Conservation (phyloP, 495 filamentous ascomycete genomes). For the Alectoria sarmentosa region DNA sequence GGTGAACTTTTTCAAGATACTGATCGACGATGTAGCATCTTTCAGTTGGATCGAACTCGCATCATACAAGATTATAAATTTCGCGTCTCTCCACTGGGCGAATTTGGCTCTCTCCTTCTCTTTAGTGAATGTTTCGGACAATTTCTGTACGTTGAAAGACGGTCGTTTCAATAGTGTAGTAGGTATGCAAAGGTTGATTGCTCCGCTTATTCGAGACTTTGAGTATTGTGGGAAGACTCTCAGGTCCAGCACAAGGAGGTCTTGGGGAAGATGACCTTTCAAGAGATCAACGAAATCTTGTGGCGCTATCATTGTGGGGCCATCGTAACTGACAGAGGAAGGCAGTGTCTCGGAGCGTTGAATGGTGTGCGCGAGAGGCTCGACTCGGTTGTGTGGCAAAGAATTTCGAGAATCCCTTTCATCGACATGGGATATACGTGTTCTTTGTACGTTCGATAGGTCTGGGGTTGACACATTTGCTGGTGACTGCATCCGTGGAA, state of each 20-base stretch:
- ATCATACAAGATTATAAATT: constrained; percentile 84
- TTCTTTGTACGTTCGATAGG: constrained; percentile 19
- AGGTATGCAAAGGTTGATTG: constrained; percentile 90
- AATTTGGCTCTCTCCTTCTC: constrained; percentile 68
- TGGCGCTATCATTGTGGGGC: constrained; percentile 50
- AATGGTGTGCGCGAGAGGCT: constrained; percentile 25
- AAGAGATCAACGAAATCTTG: constrained; percentile 61
- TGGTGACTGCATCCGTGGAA: constrained; percentile 35
- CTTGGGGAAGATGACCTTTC: constrained; percentile 42
- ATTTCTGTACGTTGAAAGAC: constrained; percentile 84
- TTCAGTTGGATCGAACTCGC: constrained; percentile 63
- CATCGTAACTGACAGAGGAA: constrained; percentile 32
- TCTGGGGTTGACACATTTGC: constrained; percentile 30
- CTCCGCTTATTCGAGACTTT: constrained; percentile 63
- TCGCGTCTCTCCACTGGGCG: constrained; percentile 62
- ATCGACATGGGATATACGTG: constrained; percentile 36
- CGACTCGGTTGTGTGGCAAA: constrained; percentile 34
- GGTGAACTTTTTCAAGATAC: constrained; percentile 88
- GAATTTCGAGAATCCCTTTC: constrained; percentile 46
- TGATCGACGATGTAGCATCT: constrained; percentile 68
- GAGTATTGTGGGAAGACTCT: constrained; percentile 79
- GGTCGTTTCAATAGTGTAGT: constrained; percentile 88
- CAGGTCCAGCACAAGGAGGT: constrained; percentile 76
- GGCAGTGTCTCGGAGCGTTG: constrained; percentile 54
- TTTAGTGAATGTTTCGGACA: constrained; percentile 79